A percentile compares a stretch with the other conserved stretches of the same genome.
Conservation (phyloP, 345 rosid genomes). For the Eucalyptus dawsonii region DNA sequence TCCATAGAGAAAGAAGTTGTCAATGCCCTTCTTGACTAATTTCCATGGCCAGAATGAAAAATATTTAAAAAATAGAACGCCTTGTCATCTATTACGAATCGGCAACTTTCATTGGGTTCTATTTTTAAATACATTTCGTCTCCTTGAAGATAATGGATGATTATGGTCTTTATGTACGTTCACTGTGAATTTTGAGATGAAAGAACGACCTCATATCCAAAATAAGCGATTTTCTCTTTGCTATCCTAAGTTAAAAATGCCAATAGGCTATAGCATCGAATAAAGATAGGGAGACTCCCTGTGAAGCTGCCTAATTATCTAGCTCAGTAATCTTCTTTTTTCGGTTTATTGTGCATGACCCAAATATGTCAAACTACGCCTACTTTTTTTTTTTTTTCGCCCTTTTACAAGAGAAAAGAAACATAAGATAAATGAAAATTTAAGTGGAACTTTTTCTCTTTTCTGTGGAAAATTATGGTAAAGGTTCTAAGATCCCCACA, state of each 20-base stretch:
- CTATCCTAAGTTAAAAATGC: not conserved
- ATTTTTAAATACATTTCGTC: not conserved
- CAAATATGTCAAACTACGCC: not conserved
- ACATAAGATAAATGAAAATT: not conserved
- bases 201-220: not conserved
- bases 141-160: not conserved
- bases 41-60: not conserved
- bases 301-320: not conserved
- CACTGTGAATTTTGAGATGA: not conserved
- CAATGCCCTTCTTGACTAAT: not conserved
- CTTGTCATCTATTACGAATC: not conserved
- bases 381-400: not conserved
- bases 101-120: not conserved
- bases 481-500: not conserved
- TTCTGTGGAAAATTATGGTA: not conserved
- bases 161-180: not conserved
- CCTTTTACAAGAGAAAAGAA: not conserved
- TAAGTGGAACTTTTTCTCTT: not conserved
- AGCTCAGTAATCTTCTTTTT: not conserved
- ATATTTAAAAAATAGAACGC: not conserved
- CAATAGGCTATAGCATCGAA: not conserved
- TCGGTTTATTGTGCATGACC: not conserved
- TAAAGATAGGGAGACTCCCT: not conserved
- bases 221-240: not conserved
- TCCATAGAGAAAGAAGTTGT: not conserved